Evolutionary conservation across 345 rosid species (phyloP).

Genomic region (Excoecaria cochinchinensis): DNA sequence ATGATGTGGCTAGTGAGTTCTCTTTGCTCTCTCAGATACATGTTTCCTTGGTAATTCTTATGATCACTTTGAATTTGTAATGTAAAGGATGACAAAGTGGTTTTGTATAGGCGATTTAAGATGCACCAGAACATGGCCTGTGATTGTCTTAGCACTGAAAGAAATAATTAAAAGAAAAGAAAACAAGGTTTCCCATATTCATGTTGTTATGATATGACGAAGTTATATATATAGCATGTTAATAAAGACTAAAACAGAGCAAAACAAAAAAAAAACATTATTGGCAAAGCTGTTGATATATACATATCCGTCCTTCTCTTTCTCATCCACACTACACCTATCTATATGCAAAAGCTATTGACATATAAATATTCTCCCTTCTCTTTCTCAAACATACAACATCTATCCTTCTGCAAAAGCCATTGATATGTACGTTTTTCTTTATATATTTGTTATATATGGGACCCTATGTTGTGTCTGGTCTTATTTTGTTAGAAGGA

Average conservation of each 20-base stretch:
- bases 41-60: background rate
- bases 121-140: background rate
- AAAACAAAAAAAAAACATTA: background rate
- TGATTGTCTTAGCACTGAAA: background rate
- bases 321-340: background rate
- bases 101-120: background rate
- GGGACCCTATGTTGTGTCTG: background rate
- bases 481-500: background rate
- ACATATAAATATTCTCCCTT: too few species aligned
- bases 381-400: background rate
- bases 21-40: background rate
- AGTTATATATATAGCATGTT: background rate
- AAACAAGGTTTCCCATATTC: background rate
- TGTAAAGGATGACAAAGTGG: background rate
- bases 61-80: background rate
- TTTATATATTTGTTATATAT: background rate
- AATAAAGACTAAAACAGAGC: background rate
- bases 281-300: too few species aligned
- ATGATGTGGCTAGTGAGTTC: constrained; percentile 89
- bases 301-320: background rate
- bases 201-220: background rate
- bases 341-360: background rate
- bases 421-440: background rate
- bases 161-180: background rate
- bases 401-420: too few species aligned